These are phyloP conservation scores for Fusarium buxicola DNA, from an alignment of 2,329 filamentous ascomycete genomes.

Conservation along the genomic window DNA sequence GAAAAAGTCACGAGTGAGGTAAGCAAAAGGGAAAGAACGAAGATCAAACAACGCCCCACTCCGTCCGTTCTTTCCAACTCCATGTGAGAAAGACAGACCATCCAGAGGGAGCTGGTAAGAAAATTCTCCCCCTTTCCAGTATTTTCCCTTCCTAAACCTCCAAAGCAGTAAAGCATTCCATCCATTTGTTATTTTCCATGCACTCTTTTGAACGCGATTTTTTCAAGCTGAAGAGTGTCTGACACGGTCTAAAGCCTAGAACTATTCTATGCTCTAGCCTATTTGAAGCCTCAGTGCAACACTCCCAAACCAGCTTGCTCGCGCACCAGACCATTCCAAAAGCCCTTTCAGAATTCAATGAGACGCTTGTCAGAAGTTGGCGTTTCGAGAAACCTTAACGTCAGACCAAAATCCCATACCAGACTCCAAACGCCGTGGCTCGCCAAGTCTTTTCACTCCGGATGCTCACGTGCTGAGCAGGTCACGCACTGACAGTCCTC, in stretches of 20 bases:
- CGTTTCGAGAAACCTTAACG: slow-evolving; percentile 15
- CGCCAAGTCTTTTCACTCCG: background rate
- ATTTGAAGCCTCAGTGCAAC: slow-evolving; percentile 17
- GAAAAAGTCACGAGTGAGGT: slow-evolving; percentile 4
- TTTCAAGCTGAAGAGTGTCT: background rate
- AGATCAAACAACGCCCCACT: slow-evolving; percentile 27
- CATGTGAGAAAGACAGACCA: slow-evolving; percentile 4
- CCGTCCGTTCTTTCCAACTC: slow-evolving; percentile 27
- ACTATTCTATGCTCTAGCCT: slow-evolving; percentile 1
- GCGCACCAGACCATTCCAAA: slow-evolving; percentile 11
- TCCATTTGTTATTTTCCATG: slow-evolving; percentile 4
- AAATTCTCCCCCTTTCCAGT: slow-evolving; percentile 15
- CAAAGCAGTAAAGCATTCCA: slow-evolving; percentile 2
- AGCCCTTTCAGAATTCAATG: background rate
- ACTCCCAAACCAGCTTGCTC: slow-evolving; percentile 14
- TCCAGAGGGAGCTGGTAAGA: slow-evolving; percentile 6
- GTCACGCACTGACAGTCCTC: slow-evolving; percentile 67
- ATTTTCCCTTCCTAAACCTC: slow-evolving; percentile 3
- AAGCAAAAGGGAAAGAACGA: slow-evolving; percentile 13
- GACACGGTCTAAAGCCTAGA: background rate
- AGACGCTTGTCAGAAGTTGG: slow-evolving; percentile 4
- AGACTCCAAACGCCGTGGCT: slow-evolving; percentile 16
- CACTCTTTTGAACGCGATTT: background rate
- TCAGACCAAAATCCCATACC: slow-evolving; percentile 1
- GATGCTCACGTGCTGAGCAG: slow-evolving; percentile 61